These are phyloP conservation scores for Penicillium ucsense DNA, from an alignment of 495 filamentous ascomycete genomes.

Conservation along the genomic window DNA sequence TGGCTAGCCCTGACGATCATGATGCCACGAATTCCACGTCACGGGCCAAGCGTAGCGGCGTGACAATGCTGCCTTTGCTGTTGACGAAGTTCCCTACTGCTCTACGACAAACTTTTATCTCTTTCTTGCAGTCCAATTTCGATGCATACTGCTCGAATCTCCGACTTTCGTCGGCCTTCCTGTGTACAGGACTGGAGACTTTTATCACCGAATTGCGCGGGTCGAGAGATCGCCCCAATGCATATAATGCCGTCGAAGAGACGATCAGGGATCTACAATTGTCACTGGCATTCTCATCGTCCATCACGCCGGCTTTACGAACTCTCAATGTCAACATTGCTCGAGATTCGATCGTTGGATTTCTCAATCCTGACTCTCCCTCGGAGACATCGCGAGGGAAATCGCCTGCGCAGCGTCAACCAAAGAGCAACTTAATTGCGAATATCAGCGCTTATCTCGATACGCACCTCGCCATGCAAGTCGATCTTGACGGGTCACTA, in stretches of 20 bases:
- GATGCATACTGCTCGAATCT: slow-evolving; percentile 39
- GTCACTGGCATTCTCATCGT: slow-evolving; percentile 27
- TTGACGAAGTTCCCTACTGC: slow-evolving; percentile 41
- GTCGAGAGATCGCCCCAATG: not conserved
- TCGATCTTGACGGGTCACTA: slow-evolving; percentile 23
- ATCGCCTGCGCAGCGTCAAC: slow-evolving; percentile 6
- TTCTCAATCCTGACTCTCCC: slow-evolving; percentile 8
- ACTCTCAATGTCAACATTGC: slow-evolving; percentile 38
- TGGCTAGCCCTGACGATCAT: slow-evolving; percentile 8
- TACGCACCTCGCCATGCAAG: slow-evolving; percentile 40
- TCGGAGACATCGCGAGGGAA: slow-evolving; percentile 1
- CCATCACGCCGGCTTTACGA: slow-evolving; percentile 34
- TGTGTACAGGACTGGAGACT: slow-evolving; percentile 23
- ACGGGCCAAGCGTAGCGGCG: slow-evolving; percentile 9
- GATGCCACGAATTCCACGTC: not conserved
- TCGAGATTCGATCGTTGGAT: slow-evolving; percentile 20
- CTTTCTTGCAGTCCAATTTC: slow-evolving; percentile 42
- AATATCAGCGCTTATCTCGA: slow-evolving; percentile 36
- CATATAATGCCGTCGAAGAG: slow-evolving; percentile 15
- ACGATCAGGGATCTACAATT: slow-evolving; percentile 32
- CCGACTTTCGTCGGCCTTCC: slow-evolving; percentile 29
- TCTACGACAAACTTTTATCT: slow-evolving; percentile 39
- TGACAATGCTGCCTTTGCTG: slow-evolving; percentile 43
- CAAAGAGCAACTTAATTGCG: slow-evolving; percentile 25
- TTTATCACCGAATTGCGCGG: slow-evolving; percentile 18